Evolutionary conservation across 768 basidiomycete species (phyloP).

Genomic region (Tricholoma sp.): DNA sequence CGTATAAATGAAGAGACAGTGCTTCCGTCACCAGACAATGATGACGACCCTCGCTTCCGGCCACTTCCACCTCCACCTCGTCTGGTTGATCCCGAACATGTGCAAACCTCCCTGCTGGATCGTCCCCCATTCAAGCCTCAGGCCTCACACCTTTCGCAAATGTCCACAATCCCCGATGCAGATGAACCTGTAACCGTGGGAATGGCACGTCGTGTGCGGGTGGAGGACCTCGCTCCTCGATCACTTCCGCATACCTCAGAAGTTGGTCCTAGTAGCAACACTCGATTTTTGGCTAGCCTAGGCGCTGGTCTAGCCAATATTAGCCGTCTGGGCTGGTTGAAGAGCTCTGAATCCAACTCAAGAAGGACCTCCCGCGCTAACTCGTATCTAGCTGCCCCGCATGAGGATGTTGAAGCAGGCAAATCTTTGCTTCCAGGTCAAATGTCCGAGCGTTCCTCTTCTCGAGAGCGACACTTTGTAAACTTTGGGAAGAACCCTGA

Average conservation of each 20-base stretch:
- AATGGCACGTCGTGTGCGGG: conserved; percentile 47
- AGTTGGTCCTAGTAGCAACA: conserved; percentile 9
- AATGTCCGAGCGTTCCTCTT: conserved; percentile 19
- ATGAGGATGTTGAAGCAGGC: conserved; percentile 45
- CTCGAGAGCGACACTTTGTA: conserved; percentile 29
- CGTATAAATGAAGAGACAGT: conserved; percentile 32
- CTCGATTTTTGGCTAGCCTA: conserved; percentile 30
- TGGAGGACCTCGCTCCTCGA: conserved; percentile 31
- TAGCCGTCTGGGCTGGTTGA: conserved; percentile 59
- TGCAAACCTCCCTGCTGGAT: conserved; percentile 16
- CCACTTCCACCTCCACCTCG: conserved; percentile 29
- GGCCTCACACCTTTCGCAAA: conserved; percentile 23
- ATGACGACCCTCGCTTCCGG: not conserved
- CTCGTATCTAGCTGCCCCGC: conserved; percentile 21
- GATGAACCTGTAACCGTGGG: conserved; percentile 45
- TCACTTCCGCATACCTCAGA: conserved; percentile 13
- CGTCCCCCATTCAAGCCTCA: conserved; percentile 12
- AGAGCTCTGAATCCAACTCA: conserved; percentile 24
- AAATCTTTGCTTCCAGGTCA: conserved; percentile 30
- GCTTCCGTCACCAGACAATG: conserved; percentile 21
- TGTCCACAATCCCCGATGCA: conserved; percentile 30
- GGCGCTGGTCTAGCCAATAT: conserved; percentile 46
- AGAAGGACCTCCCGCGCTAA: conserved; percentile 16
- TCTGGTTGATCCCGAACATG: conserved; percentile 27
- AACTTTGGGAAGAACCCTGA: conserved; percentile 33